Evolutionary conservation across 1,284 basidiomycete species (phyloP).

Genomic region (Cryptococcus deneoformans): DNA sequence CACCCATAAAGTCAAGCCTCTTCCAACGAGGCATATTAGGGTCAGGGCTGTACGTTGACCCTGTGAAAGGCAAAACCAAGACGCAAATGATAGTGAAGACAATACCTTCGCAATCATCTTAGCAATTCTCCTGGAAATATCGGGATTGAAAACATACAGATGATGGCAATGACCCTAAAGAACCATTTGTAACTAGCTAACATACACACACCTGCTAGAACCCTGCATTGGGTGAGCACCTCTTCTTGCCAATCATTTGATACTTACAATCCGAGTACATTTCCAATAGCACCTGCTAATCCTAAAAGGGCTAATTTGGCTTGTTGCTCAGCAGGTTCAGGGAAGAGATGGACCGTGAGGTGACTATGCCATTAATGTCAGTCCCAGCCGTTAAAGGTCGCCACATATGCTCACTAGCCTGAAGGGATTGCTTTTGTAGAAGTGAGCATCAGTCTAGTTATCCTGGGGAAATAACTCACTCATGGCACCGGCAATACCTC

Average conservation of each 20-base stretch:
- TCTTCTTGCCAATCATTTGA: not conserved
- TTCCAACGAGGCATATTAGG: constrained; percentile 31
- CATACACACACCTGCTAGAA: constrained; percentile 34
- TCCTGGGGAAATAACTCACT: constrained; percentile 23
- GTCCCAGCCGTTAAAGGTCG: not conserved
- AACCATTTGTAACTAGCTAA: constrained; percentile 36
- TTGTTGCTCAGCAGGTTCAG: constrained; percentile 34
- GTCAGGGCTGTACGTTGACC: constrained; percentile 15
- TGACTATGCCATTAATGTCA: constrained; percentile 16
- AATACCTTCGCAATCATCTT: constrained; percentile 5
- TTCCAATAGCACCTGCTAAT: constrained; percentile 31
- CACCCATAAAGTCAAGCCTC: constrained; percentile 44
- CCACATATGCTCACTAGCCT: constrained; percentile 21
- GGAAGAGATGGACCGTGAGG: constrained; percentile 41
- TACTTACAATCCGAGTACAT: constrained; percentile 33
- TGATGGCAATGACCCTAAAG: constrained; percentile 43
- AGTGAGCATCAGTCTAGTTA: not conserved
- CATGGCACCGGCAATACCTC: constrained; percentile 38
- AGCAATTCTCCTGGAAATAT: constrained; percentile 16
- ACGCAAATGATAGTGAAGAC: constrained; percentile 26
- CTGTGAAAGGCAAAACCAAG: constrained; percentile 31
- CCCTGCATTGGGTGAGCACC: constrained; percentile 2
- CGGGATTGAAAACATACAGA: constrained; percentile 10
- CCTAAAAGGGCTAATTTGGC: constrained; percentile 32
- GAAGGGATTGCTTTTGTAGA: constrained; percentile 25